phyloP scores from a whole-genome alignment of 23 red algal genomes.

The Gracilaria gracilis region DNA sequence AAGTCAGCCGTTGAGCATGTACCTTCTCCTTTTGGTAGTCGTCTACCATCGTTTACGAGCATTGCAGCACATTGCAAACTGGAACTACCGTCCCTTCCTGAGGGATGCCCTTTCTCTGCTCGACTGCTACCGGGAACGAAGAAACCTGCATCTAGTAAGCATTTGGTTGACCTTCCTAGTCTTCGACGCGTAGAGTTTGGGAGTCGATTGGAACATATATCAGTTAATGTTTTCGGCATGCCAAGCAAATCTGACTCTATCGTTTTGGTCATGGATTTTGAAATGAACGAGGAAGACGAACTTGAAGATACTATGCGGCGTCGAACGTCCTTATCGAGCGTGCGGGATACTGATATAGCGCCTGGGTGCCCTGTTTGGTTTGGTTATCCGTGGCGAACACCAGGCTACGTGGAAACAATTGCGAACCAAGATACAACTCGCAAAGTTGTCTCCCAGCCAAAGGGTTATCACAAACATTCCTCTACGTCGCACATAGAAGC shows the following conservation, averaged over 20 bases:
- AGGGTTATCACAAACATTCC: neutral
- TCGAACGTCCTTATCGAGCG: neutral
- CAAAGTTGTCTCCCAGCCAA: neutral
- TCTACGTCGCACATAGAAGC: conserved; percentile 10
- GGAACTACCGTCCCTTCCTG: conserved; percentile 32
- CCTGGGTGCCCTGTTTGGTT: conserved; percentile 60
- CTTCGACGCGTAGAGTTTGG: conserved; percentile 23
- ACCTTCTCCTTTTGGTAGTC: conserved; percentile 70
- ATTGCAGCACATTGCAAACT: conserved; percentile 18
- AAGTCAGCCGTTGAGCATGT: neutral
- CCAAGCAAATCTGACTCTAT: conserved; percentile 77
- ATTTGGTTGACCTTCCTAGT: conserved; percentile 65
- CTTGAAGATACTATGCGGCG: conserved; percentile 8
- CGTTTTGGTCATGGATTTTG: conserved; percentile 60
- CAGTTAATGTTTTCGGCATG: conserved; percentile 92
- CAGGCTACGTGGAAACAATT: conserved; percentile 49
- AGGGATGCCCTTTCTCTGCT: conserved; percentile 39
- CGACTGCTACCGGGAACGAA: conserved; percentile 20
- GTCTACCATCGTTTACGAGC: conserved; percentile 50
- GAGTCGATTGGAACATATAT: conserved; percentile 38
- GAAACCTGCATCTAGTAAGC: conserved; percentile 3
- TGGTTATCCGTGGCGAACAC: conserved; percentile 71
- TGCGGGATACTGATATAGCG: conserved; percentile 25
- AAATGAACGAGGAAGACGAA: conserved; percentile 23
- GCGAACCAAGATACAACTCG: conserved; percentile 24